Base-by-base conservation (phyloP, 2,329 filamentous ascomycete species). In the Phialophora verrucosa region DNA sequence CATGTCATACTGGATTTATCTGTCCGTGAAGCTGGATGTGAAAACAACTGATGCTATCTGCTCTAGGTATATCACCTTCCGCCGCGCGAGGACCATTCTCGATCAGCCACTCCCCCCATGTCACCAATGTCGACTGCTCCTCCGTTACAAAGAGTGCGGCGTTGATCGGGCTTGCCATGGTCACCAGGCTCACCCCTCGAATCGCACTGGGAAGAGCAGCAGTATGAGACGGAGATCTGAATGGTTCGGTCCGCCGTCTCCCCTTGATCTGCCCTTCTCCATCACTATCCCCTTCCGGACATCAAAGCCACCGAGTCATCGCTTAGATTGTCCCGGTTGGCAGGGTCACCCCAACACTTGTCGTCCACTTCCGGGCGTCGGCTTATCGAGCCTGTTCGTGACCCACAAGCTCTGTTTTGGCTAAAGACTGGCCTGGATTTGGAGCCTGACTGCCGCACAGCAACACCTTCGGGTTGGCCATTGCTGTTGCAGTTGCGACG, bases 381-480 rank as follows among this genome's bases (percentile, higher is more conserved):
- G 96, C 80, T 86, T 87, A 56, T 73, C 82, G 1, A 95, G 91
- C 80, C n/a, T n/a, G n/a, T n/a, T n/a, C n/a, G n/a, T n/a, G n/a
- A n/a, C n/a, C 2, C 82, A 84, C 57, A 84, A 82, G n/a, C 78
- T 90, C n/a, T 90, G 91, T 0, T 93, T 93, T 65, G 87, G 87
- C 0, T 96, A 96, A 75, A 83, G 84, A 42, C 76, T 93, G 0
- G 84, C 85, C 1, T 84, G 85, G 11, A 94, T 92, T 1, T 92
- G 96, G 78, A 93, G 91, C 74, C 95, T 96, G 73, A 96, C 91
- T 0, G 93, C 92, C 0, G 91, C 91, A 0, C n/a, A 96, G 92
- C 76, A 97, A 97, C 75, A 96, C 97, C 75, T 97, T 97, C 74
- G 93, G 97, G 80, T 81, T 97, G 27, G 92, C 93, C 0, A 96